Conservation (phyloP, 352 stramenopile species). For the Phytophthora palmivora region DNA sequence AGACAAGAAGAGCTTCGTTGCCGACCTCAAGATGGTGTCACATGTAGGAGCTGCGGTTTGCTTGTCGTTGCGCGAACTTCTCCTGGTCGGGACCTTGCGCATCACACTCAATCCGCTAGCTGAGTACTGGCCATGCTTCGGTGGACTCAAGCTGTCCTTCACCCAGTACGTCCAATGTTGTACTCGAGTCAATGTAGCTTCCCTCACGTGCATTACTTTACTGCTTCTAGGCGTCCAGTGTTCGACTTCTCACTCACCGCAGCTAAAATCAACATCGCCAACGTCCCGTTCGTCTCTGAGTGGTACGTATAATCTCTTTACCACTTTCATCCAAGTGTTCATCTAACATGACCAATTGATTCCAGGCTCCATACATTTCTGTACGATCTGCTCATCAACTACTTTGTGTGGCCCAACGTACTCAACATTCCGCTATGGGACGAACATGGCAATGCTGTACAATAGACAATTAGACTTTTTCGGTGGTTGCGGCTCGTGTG, state of each 20-base stretch:
- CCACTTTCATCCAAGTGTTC: not conserved
- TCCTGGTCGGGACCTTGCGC: slow-evolving; percentile 74
- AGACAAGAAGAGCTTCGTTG: slow-evolving; percentile 66
- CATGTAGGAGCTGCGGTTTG: slow-evolving; percentile 63
- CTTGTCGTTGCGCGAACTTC: slow-evolving; percentile 68
- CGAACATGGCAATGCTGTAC: slow-evolving; percentile 33
- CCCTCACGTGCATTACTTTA: slow-evolving; percentile 1
- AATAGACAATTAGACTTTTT: slow-evolving; percentile 19
- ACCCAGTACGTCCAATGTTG: slow-evolving; percentile 49
- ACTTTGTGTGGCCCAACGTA: slow-evolving; percentile 83
- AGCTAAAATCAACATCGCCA: slow-evolving; percentile 86
- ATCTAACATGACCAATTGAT: slow-evolving; percentile 3
- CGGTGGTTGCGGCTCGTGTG: not conserved
- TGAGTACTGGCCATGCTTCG: slow-evolving; percentile 78
- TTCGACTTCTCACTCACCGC: slow-evolving; percentile 84
- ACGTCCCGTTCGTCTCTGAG: slow-evolving; percentile 82
- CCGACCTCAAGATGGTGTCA: slow-evolving; percentile 74
- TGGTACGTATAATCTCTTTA: slow-evolving; percentile 47
- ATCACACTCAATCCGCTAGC: slow-evolving; percentile 76
- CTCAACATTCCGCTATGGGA: slow-evolving; percentile 77
- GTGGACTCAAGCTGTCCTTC: slow-evolving; percentile 73
- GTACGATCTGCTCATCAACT: slow-evolving; percentile 75
- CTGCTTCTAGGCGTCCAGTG: slow-evolving; percentile 52
- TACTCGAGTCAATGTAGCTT: not conserved
- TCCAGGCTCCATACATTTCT: slow-evolving; percentile 80